These are phyloP conservation scores for Baorangia bicolor DNA, from an alignment of 768 basidiomycete genomes.

Conservation along the genomic window DNA sequence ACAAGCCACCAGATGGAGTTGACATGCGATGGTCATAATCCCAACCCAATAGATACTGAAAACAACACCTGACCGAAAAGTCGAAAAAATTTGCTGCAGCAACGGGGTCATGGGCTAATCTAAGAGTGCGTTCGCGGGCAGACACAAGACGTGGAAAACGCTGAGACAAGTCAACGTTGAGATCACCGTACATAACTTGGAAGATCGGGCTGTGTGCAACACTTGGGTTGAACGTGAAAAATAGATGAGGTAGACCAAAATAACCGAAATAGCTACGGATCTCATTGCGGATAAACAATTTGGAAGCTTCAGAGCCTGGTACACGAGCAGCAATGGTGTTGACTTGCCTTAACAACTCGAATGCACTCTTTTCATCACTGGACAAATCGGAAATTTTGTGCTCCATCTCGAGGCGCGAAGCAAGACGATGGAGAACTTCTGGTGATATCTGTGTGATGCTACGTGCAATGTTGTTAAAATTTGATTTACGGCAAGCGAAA, in stretches of 20 bases:
- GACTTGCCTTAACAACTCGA: slow-evolving; percentile 26
- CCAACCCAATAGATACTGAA: slow-evolving; percentile 7
- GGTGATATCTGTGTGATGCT: no score
- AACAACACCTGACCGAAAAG: slow-evolving; percentile 23
- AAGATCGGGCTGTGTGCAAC: slow-evolving; percentile 28
- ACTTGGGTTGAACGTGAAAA: slow-evolving; percentile 28
- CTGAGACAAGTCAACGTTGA: neutral
- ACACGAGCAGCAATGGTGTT: slow-evolving; percentile 31
- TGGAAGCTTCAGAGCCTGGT: slow-evolving; percentile 33
- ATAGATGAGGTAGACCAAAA: slow-evolving; percentile 31
- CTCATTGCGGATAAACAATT: slow-evolving; percentile 21
- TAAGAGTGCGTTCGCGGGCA: slow-evolving; percentile 16
- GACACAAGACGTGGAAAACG: slow-evolving; percentile 21
- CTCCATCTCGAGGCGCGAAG: no score
- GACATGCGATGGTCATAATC: neutral
- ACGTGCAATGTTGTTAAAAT: no score
- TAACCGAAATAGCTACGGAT: slow-evolving; percentile 30
- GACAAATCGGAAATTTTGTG: neutral
- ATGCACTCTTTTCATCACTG: slow-evolving; percentile 1
- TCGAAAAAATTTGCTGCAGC: slow-evolving; percentile 36
- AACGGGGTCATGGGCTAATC: slow-evolving; percentile 34
- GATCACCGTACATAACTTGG: slow-evolving; percentile 31
- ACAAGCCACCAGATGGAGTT: slow-evolving; percentile 33
- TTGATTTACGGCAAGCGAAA: no score
- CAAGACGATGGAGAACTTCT: no score